Evolutionary conservation across 495 filamentous ascomycete species (phyloP).

Genomic region (Penicillium flavigenum): DNA sequence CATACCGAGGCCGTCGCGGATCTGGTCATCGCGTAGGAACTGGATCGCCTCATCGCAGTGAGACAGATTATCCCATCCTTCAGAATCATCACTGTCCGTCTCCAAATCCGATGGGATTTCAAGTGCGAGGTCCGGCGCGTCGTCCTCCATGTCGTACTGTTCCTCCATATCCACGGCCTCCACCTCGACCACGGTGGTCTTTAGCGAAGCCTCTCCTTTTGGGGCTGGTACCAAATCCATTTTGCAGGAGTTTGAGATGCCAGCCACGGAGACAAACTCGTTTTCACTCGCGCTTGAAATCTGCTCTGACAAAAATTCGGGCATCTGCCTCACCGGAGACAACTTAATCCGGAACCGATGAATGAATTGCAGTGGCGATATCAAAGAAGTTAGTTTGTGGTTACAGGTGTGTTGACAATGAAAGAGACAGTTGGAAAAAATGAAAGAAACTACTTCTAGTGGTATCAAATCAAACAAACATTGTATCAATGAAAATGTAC

Average conservation of each 20-base stretch:
- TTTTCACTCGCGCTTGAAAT: slow-evolving; percentile 35
- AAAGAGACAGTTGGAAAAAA: slow-evolving; percentile 13
- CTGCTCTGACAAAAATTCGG: slow-evolving; percentile 33
- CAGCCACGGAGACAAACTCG: slow-evolving; percentile 32
- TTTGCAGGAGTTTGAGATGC: slow-evolving; percentile 34
- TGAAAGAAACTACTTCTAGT: slow-evolving; percentile 19
- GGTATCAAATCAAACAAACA: slow-evolving; percentile 34
- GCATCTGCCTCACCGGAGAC: slow-evolving; percentile 31
- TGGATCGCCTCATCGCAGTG: slow-evolving; percentile 68
- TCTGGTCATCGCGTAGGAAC: slow-evolving; percentile 59
- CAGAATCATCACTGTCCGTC: slow-evolving; percentile 61
- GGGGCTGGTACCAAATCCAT: slow-evolving; percentile 48
- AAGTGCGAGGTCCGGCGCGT: slow-evolving; percentile 30
- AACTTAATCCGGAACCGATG: slow-evolving; percentile 39
- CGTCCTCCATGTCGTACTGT: slow-evolving; percentile 13
- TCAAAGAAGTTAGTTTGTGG: slow-evolving; percentile 6
- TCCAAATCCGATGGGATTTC: slow-evolving; percentile 46
- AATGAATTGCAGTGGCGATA: slow-evolving; percentile 13
- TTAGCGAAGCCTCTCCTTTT: slow-evolving; percentile 40
- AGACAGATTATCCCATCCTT: slow-evolving; percentile 67
- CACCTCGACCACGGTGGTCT: slow-evolving; percentile 47
- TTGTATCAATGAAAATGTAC: slow-evolving; percentile 22
- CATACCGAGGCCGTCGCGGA: slow-evolving; percentile 54
- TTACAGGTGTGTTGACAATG: slow-evolving; percentile 22
- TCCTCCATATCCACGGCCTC: slow-evolving; percentile 41